Percentiles rank a stretch among this genome's conserved stretches.
Evolutionary conservation across 345 rosid genomes (phyloP).

Genomic region (Barbarea vulgaris): DNA sequence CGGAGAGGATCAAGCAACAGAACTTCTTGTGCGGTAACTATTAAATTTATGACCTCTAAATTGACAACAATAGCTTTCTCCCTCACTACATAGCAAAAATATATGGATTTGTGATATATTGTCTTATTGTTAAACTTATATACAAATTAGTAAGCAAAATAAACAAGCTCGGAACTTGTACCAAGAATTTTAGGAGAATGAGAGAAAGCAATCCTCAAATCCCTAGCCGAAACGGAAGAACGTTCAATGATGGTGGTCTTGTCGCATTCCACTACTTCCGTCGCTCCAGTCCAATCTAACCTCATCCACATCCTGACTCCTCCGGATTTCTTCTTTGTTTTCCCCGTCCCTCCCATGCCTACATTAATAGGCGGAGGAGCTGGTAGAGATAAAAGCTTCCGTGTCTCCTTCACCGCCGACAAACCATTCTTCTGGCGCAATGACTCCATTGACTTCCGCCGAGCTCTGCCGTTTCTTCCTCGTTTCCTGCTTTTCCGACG

Average conservation of each 20-base stretch:
- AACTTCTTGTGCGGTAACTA: slow-evolving; percentile 82
- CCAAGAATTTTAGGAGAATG: slow-evolving; percentile 77
- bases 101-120: background rate
- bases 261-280: slow-evolving; percentile 79
- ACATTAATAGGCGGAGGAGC: slow-evolving; percentile 12
- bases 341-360: slow-evolving; percentile 42
- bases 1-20: slow-evolving; percentile 69
- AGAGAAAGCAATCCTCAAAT: slow-evolving; percentile 84
- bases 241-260: slow-evolving; percentile 71
- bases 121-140: background rate
- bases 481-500: background rate
- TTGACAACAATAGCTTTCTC: slow-evolving; percentile 89
- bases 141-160: background rate
- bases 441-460: slow-evolving; percentile 47
- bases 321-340: slow-evolving; percentile 77
- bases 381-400: slow-evolving; percentile 32
- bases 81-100: slow-evolving; percentile 53
- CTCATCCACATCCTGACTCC: slow-evolving; percentile 89
- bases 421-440: slow-evolving; percentile 45
- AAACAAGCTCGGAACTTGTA: background rate
- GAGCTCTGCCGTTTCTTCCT: slow-evolving; percentile 14
- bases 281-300: slow-evolving; percentile 67
- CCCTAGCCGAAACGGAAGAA: slow-evolving; percentile 77
- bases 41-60: slow-evolving; percentile 73
- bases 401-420: slow-evolving; percentile 27